phyloP scores from a whole-genome alignment of 1,139 yeast species.

The Geotrichum aggregatum region DNA sequence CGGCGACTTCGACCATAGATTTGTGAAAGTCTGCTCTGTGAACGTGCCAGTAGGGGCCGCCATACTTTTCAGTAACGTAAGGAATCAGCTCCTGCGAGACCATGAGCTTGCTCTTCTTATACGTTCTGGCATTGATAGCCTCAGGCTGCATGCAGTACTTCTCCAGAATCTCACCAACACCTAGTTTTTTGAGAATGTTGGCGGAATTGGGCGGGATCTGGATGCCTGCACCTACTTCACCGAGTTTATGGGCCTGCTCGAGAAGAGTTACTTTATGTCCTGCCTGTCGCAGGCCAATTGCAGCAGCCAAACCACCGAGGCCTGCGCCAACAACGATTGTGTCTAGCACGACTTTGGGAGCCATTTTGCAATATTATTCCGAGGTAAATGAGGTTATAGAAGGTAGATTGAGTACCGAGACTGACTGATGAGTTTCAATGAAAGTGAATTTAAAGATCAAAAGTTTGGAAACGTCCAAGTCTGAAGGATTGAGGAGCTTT shows the following conservation, averaged over 20 bases:
- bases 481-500: too few relatives aligned
- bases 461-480: too few relatives aligned
- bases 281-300: slow-evolving; percentile 37
- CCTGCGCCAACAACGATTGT: slow-evolving; percentile 42
- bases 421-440: too few relatives aligned
- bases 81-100: slow-evolving; percentile 34
- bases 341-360: slow-evolving; percentile 25
- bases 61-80: slow-evolving; percentile 29
- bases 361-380: too few relatives aligned
- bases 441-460: too few relatives aligned
- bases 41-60: slow-evolving; percentile 31
- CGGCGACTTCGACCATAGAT: slow-evolving; percentile 32
- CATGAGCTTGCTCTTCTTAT: slow-evolving; percentile 33
- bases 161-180: slow-evolving; percentile 32
- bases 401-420: too few relatives aligned
- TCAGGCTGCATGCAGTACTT: slow-evolving; percentile 32
- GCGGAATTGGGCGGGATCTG: slow-evolving; percentile 40
- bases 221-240: slow-evolving; percentile 45
- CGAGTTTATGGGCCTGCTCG: slow-evolving; percentile 39
- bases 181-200: slow-evolving; percentile 33
- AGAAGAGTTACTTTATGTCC: slow-evolving; percentile 41
- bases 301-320: slow-evolving; percentile 42
- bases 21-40: slow-evolving; percentile 40
- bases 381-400: too few relatives aligned
- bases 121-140: slow-evolving; percentile 31